Conservation (phyloP, 345 rosid species). For the Draba incana region DNA sequence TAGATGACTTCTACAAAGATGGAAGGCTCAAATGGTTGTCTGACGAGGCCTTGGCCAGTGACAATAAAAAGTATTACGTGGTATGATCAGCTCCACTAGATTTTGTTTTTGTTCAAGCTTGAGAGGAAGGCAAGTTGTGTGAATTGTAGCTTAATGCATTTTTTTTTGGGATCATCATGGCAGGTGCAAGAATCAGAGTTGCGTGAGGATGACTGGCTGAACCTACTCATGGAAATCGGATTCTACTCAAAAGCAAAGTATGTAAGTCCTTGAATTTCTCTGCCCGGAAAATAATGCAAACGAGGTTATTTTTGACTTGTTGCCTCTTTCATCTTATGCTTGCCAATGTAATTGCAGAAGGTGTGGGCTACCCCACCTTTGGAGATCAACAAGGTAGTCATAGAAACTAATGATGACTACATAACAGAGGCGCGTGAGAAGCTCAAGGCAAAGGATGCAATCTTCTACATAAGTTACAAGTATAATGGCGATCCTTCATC, state of each 20-base stretch:
- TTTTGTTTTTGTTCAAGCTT: no score
- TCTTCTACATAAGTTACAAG: constrained; percentile 31
- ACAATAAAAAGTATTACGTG: constrained; percentile 4
- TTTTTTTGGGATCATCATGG: constrained; percentile 1
- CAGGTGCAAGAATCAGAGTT: constrained; percentile 22
- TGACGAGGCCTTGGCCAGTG: neutral
- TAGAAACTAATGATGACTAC: constrained; percentile 25
- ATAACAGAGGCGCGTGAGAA: constrained; percentile 12
- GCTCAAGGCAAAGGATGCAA: constrained; percentile 10
- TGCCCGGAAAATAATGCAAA: neutral
- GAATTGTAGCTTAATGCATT: neutral
- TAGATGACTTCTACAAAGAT: neutral
- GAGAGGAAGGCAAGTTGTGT: no score
- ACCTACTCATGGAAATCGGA: constrained; percentile 8
- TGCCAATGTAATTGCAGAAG: neutral
- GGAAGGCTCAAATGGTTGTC: constrained; percentile 23
- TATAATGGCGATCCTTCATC: neutral
- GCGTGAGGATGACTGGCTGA: constrained; percentile 24
- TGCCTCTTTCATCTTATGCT: neutral
- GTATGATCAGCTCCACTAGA: constrained; percentile 16
- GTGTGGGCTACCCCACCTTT: neutral
- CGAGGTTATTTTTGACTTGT: neutral
- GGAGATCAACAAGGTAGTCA: constrained; percentile 18
- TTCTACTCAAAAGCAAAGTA: neutral
- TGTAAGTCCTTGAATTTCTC: constrained; percentile 24